Evolutionary conservation across 306 rosid genomes (phyloP), one percentile per base, ranked within the genome.

Genomic region (Mucuna pruriens): DNA sequence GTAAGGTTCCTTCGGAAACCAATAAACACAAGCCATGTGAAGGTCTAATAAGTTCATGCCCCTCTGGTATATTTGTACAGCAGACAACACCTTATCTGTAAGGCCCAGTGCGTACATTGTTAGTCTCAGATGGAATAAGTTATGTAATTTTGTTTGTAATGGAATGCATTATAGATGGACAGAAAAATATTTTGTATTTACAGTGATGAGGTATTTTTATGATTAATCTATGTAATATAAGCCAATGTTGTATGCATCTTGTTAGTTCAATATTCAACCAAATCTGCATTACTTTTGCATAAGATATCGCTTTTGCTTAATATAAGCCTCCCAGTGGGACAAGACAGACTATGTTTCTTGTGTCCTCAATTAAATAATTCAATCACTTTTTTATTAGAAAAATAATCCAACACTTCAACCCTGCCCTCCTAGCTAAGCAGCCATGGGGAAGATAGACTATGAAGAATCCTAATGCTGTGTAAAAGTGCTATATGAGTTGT

Each of bases 1-100:
- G 86, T 77, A 31, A 71, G 85, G 81, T 84, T 80, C 69, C 78
- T 76, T 40, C 91, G 88, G 82, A 92, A 89, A 81, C 81, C 92
- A 49, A 79, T 75, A 48, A 84, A 78, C 72, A 42, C 84, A 1
- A 90, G 78, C 31, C 78, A 87, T 5, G 29, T 82, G 64, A 83
- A 85, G 38, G 83, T 58, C 1, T 36, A 65, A 65, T 69, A 25
- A 74, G 65, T 25, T 64, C 80, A 57, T 52, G 3, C 62, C 33
- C 54, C 38, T 58, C 7, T n/a, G 62, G 13, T 58, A 44, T 72
- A 15, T 25, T 22, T 15, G 66, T 48, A 68, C 71, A 40, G 31
- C 52, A 11, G 17, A 10, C 49, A 52, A 34, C 55, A 15, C 77
- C 55, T 75, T 33, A 23, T 67, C 55, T 55, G n/a, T 60, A 22